Percentiles rank a stretch among this genome's conserved stretches.
These are phyloP conservation scores for Gamarada debralockiae DNA, from an alignment of 495 filamentous ascomycete species.

Conservation along the genomic window DNA sequence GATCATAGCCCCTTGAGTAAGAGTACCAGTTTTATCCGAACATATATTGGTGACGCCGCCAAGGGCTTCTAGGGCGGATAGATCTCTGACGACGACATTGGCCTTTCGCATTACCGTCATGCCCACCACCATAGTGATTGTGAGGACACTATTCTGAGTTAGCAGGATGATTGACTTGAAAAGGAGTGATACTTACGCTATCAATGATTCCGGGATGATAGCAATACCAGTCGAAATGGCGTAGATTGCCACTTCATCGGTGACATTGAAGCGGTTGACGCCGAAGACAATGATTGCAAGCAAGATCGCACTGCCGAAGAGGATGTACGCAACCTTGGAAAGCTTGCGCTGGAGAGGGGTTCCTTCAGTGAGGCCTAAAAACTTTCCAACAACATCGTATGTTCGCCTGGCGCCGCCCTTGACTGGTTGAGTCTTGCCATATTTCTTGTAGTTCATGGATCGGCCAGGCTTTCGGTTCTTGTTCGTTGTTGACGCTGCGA, in stretches of 20 bases:
- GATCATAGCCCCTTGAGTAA: slow-evolving; percentile 77
- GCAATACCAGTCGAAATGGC: slow-evolving; percentile 72
- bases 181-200: slow-evolving; percentile 40
- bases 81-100: slow-evolving; percentile 72
- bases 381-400: slow-evolving; percentile 60
- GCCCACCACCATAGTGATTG: slow-evolving; percentile 74
- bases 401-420: slow-evolving; percentile 54
- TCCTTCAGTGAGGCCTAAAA: slow-evolving; percentile 72
- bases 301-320: slow-evolving; percentile 71
- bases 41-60: slow-evolving; percentile 87
- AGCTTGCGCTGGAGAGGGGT: slow-evolving; percentile 82
- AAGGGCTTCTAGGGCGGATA: slow-evolving; percentile 77
- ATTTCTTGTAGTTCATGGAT: slow-evolving; percentile 60
- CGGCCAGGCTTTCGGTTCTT: slow-evolving; percentile 56
- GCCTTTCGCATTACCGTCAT: slow-evolving; percentile 72
- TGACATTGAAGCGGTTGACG: slow-evolving; percentile 62
- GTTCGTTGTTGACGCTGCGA: slow-evolving; percentile 61
- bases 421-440: slow-evolving; percentile 53
- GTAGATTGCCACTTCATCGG: slow-evolving; percentile 73
- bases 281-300: slow-evolving; percentile 78
- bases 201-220: slow-evolving; percentile 68
- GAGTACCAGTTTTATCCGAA: slow-evolving; percentile 82
- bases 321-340: slow-evolving; percentile 67
- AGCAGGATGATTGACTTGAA: slow-evolving; percentile 2
- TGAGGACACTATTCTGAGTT: slow-evolving; percentile 45